Base-by-base conservation (phyloP, 345 rosid species). In the Murraya paniculata region DNA sequence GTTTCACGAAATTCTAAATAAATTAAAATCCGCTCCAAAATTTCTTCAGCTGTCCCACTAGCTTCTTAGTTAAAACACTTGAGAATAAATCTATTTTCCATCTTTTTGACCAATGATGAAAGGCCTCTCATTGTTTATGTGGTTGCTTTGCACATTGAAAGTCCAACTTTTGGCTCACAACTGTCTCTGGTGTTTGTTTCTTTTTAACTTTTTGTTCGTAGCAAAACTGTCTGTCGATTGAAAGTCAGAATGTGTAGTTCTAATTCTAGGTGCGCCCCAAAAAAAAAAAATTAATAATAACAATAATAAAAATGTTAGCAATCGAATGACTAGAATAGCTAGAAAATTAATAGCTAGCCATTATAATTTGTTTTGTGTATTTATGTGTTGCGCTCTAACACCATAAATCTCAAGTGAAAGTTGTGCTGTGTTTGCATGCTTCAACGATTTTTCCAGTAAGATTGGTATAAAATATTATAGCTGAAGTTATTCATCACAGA, bases 11-110 rank as follows among this genome's bases (percentile, higher is more conserved):
- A 60, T 5, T 36, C 77, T 73, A 73, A 60, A 38, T 60, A 60
- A 73, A 38, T 39, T 27, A 73, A 73, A 60, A 60, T 61, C 68
- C 11, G 5, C 45, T 6, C 57, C 28, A 73, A 25, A 60, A 39
- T 21, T 60, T 39, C 67, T 39, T 60, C 38, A 60, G 77, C 28
- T 73, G 68, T 27, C 77, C 77, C 77, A 60, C 68, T 45, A 13
- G 18, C 50, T 39, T 39, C 68, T 39, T 39, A 62, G 41, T 53
- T 25, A 73, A n/a, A 57, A 5, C 27, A 57, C 13, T 10, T 58
- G 45, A 59, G n/a, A 73, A 73, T 58, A 14, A 11, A 72, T 61
- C 24, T 58, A 35, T 10, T 73, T 58, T 59, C 24, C 27, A 19
- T 59, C 67, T 73, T 73, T 58, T 73, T 72, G 64, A 57, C 65